phyloP scores from a whole-genome alignment of 305 asterid species.

The Andrographis paniculata region DNA sequence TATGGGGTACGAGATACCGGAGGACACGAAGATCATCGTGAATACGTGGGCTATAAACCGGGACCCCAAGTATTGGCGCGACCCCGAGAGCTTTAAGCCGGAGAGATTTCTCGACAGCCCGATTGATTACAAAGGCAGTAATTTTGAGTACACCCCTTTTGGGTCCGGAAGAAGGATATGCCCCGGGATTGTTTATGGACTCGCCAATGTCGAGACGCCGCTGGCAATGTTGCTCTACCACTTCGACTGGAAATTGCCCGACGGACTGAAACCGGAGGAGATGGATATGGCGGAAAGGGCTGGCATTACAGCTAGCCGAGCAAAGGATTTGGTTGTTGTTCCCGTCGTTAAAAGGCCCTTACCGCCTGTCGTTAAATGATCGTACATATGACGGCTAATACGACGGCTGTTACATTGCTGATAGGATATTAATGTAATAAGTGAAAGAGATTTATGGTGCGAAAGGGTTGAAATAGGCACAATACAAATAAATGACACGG shows the following conservation, averaged over 20 bases:
- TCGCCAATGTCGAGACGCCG: slow-evolving; percentile 21
- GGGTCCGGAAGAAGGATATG: slow-evolving; percentile 31
- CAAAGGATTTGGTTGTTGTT: slow-evolving; percentile 6
- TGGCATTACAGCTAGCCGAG: slow-evolving; percentile 14
- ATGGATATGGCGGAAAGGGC: slow-evolving; percentile 20
- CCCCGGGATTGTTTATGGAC: slow-evolving; percentile 24
- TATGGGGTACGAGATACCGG: slow-evolving; percentile 18
- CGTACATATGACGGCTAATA: neutral
- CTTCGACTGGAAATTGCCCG: slow-evolving; percentile 19
- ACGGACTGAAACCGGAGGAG: slow-evolving; percentile 8
- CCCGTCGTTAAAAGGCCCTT: slow-evolving; percentile 13
- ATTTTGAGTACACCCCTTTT: slow-evolving; percentile 25
- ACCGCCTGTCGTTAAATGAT: neutral
- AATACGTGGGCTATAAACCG: slow-evolving; percentile 23
- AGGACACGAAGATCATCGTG: slow-evolving; percentile 8
- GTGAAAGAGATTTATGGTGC: too few relatives aligned
- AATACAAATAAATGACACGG: too few relatives aligned
- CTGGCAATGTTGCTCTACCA: slow-evolving; percentile 20
- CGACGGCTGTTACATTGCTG: too few relatives aligned
- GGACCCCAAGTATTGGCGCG: slow-evolving; percentile 25
- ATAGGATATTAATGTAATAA: too few relatives aligned
- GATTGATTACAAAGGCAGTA: slow-evolving; percentile 24
- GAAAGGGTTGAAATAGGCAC: too few relatives aligned
- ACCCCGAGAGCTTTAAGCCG: slow-evolving; percentile 19
- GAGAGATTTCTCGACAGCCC: slow-evolving; percentile 19